Percentiles rank a stretch among this genome's conserved stretches.
phyloP scores from a whole-genome alignment of 805 yeast species.

The Ogataea dorogensis region DNA sequence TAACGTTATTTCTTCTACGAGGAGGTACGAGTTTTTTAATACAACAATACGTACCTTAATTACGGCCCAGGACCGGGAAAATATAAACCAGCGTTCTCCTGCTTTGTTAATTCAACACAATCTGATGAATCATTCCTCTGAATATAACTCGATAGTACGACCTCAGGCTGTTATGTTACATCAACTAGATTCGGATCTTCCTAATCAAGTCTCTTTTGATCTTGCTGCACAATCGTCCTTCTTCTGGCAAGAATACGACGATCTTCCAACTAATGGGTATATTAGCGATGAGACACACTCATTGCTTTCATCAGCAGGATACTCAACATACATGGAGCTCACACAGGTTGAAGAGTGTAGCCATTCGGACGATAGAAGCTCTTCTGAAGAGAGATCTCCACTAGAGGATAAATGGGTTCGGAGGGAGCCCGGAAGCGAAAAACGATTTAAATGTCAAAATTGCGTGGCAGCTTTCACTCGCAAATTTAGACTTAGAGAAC shows the following conservation, averaged over 20 bases:
- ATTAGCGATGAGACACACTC: not conserved
- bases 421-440: not conserved
- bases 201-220: too few species aligned
- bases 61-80: not conserved
- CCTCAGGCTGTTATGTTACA: too few species aligned
- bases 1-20: too few species aligned
- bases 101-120: not conserved
- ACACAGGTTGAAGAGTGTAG: too few species aligned
- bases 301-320: too few species aligned
- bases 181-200: too few species aligned
- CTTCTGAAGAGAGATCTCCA: not conserved
- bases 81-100: not conserved
- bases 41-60: too few species aligned
- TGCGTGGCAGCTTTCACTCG: conserved; percentile 29
- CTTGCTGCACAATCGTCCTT: not conserved
- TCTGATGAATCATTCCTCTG: not conserved
- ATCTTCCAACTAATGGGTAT: too few species aligned
- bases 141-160: not conserved
- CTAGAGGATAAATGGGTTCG: too few species aligned
- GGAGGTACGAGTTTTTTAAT: too few species aligned
- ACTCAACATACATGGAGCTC: too few species aligned
- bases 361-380: too few species aligned
- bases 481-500: conserved; percentile 29
- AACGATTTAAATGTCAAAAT: conserved; percentile 20
- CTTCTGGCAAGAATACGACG: not conserved